These are phyloP conservation scores for Stramenopiles sp. DNA, from an alignment of 352 stramenopile species.

Conservation along the genomic window DNA sequence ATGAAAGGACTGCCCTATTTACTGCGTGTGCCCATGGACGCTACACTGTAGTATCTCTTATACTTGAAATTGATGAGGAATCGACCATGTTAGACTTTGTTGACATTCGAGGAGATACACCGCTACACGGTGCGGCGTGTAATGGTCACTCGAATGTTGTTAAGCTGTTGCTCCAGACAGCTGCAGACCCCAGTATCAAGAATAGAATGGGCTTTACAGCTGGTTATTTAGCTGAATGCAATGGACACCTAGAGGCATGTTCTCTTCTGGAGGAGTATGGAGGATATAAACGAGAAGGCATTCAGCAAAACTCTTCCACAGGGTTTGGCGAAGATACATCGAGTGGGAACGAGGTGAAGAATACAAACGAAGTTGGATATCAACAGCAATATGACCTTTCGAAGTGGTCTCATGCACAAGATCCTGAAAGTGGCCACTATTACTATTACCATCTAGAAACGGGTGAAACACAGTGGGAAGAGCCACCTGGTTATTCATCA, in stretches of 20 bases:
- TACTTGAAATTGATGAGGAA: not conserved
- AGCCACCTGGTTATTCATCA: not conserved
- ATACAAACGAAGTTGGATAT: not conserved
- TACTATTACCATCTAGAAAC: constrained; percentile 1
- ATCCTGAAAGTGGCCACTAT: not conserved
- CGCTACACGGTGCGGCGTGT: constrained; percentile 22
- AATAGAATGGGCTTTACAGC: constrained; percentile 13
- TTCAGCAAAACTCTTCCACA: not conserved
- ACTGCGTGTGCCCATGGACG: not conserved
- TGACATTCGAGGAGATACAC: constrained; percentile 13
- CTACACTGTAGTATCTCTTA: not conserved
- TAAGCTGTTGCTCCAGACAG: constrained; percentile 10
- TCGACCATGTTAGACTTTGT: not conserved
- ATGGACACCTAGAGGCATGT: not conserved
- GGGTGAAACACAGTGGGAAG: not conserved
- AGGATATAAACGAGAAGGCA: not conserved
- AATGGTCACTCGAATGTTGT: constrained; percentile 18
- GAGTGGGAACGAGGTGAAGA: not conserved
- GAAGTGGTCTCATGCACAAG: not conserved
- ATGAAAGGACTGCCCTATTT: not conserved
- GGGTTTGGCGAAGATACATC: too few species aligned
- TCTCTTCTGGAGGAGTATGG: not conserved
- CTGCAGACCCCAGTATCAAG: not conserved
- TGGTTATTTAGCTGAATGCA: not conserved
- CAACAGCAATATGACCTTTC: not conserved